Evolutionary conservation across 208 protist genomes (phyloP).

Genomic region (Crithidia expoeki): DNA sequence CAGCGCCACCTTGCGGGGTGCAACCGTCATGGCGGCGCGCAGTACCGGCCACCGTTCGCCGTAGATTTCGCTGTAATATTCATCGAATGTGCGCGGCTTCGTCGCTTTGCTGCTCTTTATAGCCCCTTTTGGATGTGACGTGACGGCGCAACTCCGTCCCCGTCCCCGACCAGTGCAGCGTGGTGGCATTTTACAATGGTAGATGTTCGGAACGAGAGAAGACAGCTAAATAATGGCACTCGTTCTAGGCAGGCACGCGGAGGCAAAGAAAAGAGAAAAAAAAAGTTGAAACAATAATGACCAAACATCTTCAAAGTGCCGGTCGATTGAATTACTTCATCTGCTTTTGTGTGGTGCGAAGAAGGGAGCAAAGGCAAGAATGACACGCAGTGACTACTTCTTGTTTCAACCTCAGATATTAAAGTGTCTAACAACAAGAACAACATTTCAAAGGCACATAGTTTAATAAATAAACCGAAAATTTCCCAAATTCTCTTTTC

Average conservation of each 20-base stretch:
- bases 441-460: too few relatives aligned
- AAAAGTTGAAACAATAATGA: too few relatives aligned
- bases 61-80: constrained; percentile 72
- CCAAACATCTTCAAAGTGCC: too few relatives aligned
- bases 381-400: too few relatives aligned
- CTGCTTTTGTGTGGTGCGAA: neutral
- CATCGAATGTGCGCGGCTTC: constrained; percentile 50
- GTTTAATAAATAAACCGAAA: too few relatives aligned
- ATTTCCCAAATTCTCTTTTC: too few relatives aligned
- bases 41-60: constrained; percentile 77
- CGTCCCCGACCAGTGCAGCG: constrained; percentile 10
- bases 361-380: neutral
- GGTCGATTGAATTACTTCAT: too few relatives aligned
- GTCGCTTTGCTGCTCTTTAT: constrained; percentile 4
- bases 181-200: constrained; percentile 14
- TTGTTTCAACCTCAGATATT: too few relatives aligned
- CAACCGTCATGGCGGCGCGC: constrained; percentile 44
- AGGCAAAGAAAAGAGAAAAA: too few relatives aligned
- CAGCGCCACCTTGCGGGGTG: constrained; percentile 64
- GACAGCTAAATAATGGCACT: neutral
- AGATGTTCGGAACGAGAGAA: neutral
- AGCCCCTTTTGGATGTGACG: constrained; percentile 11
- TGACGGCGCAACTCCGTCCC: constrained; percentile 11
- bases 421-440: neutral
- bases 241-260: too few relatives aligned